Evolutionary conservation across 1,139 yeast genomes (phyloP).

Genomic region (Scheffersomyces titani): DNA sequence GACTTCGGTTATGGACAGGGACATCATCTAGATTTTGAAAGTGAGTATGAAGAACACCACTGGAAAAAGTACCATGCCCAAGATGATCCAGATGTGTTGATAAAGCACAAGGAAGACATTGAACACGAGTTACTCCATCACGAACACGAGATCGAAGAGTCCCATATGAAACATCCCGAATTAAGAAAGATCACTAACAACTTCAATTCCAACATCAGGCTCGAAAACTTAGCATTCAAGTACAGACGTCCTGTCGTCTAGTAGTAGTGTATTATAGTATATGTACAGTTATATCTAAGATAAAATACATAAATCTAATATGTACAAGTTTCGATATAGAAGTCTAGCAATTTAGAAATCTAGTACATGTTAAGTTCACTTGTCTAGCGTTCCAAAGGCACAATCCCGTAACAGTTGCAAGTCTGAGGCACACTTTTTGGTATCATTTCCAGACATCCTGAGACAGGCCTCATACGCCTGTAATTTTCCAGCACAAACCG

Average conservation of each 20-base stretch:
- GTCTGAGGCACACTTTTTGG: constrained; percentile 27
- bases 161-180: constrained; percentile 45
- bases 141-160: constrained; percentile 74
- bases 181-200: constrained; percentile 33
- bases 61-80: constrained; percentile 87
- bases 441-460: constrained; percentile 33
- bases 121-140: constrained; percentile 90
- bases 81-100: constrained; percentile 76
- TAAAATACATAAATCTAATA: no score
- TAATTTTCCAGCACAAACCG: constrained; percentile 55
- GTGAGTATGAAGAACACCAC: constrained; percentile 92
- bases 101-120: constrained; percentile 84
- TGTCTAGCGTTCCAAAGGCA: constrained; percentile 29
- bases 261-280: background rate
- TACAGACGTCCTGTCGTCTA: constrained; percentile 15
- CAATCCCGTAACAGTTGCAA: constrained; percentile 36
- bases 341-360: background rate
- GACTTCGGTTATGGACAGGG: constrained; percentile 97
- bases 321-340: background rate
- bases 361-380: background rate
- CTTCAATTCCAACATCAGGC: constrained; percentile 34
- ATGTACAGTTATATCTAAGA: background rate
- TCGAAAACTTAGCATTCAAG: constrained; percentile 39
- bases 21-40: constrained; percentile 92
- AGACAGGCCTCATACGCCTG: constrained; percentile 65